Percentiles rank a stretch among this genome's conserved stretches.
phyloP scores from a whole-genome alignment of 169 alveolate species.

The Plasmodium sp. region DNA sequence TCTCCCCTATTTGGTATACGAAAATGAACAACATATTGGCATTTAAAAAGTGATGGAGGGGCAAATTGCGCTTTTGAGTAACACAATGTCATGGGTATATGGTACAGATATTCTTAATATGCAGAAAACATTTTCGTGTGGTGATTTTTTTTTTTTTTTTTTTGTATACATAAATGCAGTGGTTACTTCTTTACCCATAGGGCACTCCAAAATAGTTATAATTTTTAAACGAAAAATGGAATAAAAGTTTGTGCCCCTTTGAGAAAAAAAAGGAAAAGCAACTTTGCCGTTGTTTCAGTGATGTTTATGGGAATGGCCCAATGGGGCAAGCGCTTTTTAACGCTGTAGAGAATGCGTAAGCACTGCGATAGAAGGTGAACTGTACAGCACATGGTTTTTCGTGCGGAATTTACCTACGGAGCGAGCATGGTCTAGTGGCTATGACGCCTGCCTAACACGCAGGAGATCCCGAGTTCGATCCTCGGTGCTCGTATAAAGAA shows the following conservation, averaged over 20 bases:
- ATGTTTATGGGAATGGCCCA: not conserved
- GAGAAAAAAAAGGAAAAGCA: not conserved
- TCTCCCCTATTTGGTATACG: not conserved
- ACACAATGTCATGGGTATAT: not conserved
- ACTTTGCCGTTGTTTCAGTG: not conserved
- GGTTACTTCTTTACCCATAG: not conserved
- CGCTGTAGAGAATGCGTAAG: not conserved
- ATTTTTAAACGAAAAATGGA: not conserved
- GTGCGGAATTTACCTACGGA: not conserved
- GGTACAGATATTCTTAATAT: not conserved
- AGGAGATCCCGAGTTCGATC: constrained; percentile 96
- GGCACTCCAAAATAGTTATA: not conserved
- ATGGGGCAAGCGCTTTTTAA: not conserved
- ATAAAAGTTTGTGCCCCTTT: not conserved
- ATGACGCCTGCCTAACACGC: constrained; percentile 96
- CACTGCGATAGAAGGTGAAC: not conserved
- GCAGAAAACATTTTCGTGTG: not conserved
- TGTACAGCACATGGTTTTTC: not conserved
- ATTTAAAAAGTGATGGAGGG: not conserved
- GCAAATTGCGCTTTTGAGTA: not conserved
- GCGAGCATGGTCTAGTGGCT: constrained; percentile 96
- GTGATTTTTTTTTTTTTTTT: not conserved
- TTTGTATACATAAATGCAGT: not conserved
- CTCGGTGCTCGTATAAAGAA: constrained; percentile 91
- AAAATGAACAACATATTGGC: not conserved